These are phyloP conservation scores for Cladosporium phlei DNA, from an alignment of 2,329 filamentous ascomycete genomes.

Conservation along the genomic window DNA sequence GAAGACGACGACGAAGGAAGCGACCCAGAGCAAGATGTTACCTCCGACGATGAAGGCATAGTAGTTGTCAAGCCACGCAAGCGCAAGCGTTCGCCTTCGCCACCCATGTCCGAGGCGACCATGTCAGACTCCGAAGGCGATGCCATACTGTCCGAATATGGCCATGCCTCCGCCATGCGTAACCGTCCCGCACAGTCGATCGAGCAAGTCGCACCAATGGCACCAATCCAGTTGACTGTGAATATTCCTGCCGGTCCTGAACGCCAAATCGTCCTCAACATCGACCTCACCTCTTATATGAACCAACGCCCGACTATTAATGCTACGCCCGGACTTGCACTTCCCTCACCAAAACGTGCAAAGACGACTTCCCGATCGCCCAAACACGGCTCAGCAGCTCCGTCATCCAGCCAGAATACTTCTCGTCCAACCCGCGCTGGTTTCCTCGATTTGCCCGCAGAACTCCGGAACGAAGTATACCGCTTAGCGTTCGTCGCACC, in stretches of 20 bases:
- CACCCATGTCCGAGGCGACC: constrained; percentile 20
- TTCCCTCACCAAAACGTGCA: constrained; percentile 4
- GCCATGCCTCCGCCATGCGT: neutral
- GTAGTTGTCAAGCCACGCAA: constrained; percentile 22
- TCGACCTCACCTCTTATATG: constrained; percentile 11
- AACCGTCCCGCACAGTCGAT: constrained; percentile 15
- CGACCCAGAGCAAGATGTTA: constrained; percentile 29
- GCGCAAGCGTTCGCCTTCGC: constrained; percentile 27
- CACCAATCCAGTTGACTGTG: constrained; percentile 39
- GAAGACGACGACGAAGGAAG: constrained; percentile 27
- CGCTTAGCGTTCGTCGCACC: constrained; percentile 36
- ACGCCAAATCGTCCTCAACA: constrained; percentile 39
- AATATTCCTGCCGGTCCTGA: constrained; percentile 43
- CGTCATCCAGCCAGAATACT: neutral
- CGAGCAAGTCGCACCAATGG: constrained; percentile 14
- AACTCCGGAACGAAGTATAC: constrained; percentile 48
- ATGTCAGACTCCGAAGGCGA: constrained; percentile 19
- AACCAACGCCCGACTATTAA: neutral
- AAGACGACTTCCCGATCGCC: neutral
- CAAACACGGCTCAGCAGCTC: neutral
- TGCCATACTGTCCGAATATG: constrained; percentile 18
- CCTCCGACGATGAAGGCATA: constrained; percentile 32
- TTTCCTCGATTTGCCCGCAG: constrained; percentile 37
- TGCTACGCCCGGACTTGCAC: neutral
- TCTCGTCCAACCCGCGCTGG: constrained; percentile 15